Evolutionary conservation across 768 basidiomycete genomes (phyloP).

Genomic region (Asterophora lycoperdoides): DNA sequence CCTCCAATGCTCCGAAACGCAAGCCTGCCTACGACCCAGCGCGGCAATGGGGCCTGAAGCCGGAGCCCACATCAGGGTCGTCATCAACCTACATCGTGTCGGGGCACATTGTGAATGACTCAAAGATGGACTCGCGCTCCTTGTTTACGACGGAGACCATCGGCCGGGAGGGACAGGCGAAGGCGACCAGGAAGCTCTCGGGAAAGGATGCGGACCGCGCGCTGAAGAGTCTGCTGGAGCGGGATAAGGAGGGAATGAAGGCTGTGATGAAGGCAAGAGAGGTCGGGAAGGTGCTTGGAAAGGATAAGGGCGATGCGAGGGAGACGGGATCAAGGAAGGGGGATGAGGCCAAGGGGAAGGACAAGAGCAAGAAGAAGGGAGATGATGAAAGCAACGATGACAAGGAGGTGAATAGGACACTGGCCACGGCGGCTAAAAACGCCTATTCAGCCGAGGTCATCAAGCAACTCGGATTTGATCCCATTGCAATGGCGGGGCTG

Average conservation of each 20-base stretch:
- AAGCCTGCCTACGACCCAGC: constrained; percentile 60
- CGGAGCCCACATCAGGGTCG: constrained; percentile 32
- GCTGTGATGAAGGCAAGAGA: constrained; percentile 60
- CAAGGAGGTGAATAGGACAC: background rate
- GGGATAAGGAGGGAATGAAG: constrained; percentile 66
- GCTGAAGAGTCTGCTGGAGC: constrained; percentile 54
- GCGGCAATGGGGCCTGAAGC: constrained; percentile 74
- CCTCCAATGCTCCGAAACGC: constrained; percentile 44
- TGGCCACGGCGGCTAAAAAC: constrained; percentile 28
- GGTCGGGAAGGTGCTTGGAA: constrained; percentile 23
- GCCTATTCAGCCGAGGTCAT: constrained; percentile 66
- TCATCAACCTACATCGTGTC: constrained; percentile 75
- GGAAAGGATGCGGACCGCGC: constrained; percentile 57
- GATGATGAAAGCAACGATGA: constrained; percentile 10
- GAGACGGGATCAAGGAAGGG: constrained; percentile 18
- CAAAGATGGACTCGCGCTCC: constrained; percentile 32
- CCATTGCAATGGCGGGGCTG: constrained; percentile 52
- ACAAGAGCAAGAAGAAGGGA: constrained; percentile 12
- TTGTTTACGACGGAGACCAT: constrained; percentile 65
- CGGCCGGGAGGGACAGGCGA: constrained; percentile 78
- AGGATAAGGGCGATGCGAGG: constrained; percentile 11
- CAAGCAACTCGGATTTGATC: constrained; percentile 77
- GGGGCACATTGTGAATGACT: constrained; percentile 66
- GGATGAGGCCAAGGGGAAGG: constrained; percentile 17
- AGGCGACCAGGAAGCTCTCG: constrained; percentile 57